Conservation (phyloP, 2,329 filamentous ascomycete genomes). For the Colletotrichum godetiae region DNA sequence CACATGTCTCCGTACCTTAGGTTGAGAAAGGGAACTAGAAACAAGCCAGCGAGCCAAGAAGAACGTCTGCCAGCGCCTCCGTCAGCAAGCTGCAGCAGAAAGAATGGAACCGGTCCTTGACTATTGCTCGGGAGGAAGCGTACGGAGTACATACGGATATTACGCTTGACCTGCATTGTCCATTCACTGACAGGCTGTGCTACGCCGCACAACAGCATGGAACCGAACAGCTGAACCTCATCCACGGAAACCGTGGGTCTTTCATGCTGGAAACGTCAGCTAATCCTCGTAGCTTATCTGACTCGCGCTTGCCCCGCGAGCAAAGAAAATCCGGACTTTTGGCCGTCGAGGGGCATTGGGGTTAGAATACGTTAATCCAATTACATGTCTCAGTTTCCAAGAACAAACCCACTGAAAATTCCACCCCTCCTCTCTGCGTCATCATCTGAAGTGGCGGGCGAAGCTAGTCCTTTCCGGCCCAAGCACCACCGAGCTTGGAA, state of each 20-base stretch:
- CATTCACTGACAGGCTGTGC: neutral
- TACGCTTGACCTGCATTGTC: neutral
- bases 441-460: neutral
- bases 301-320: slow-evolving; percentile 8
- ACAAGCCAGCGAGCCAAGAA: neutral
- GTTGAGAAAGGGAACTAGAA: slow-evolving; percentile 1
- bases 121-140: neutral
- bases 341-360: neutral
- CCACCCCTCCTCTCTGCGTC: slow-evolving; percentile 16
- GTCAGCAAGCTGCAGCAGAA: slow-evolving; percentile 23
- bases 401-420: neutral
- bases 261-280: neutral
- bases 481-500: neutral
- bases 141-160: neutral
- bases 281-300: slow-evolving; percentile 14
- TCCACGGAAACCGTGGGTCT: neutral
- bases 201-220: neutral
- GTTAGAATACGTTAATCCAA: slow-evolving; percentile 5
- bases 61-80: neutral
- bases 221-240: neutral
- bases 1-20: neutral
- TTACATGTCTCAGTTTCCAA: neutral
- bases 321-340: neutral
- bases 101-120: neutral
- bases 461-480: neutral